These are phyloP conservation scores for Vanrija sp. DNA, from an alignment of 1,284 basidiomycete species.

Conservation along the genomic window DNA sequence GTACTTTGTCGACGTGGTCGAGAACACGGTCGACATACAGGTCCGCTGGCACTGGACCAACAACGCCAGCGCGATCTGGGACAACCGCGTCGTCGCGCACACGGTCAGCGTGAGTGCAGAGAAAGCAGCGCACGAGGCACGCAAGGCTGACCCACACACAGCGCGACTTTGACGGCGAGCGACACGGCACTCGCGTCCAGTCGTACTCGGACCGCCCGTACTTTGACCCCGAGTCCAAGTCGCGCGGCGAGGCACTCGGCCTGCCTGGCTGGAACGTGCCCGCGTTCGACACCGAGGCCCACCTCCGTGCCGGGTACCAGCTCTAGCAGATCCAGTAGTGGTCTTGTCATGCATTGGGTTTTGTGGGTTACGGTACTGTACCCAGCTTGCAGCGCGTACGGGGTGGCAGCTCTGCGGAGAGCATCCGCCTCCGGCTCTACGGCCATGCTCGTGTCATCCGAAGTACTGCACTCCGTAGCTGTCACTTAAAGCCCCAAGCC, in stretches of 20 bases:
- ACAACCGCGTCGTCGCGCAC: conserved; percentile 52
- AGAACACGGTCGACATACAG: conserved; percentile 54
- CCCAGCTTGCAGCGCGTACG: too few relatives aligned
- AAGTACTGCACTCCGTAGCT: too few relatives aligned
- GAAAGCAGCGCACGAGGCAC: too few relatives aligned
- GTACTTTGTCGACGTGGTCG: conserved; percentile 57
- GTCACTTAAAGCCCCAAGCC: too few relatives aligned
- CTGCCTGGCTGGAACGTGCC: conserved; percentile 6
- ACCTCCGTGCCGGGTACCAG: too few relatives aligned
- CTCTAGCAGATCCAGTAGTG: too few relatives aligned
- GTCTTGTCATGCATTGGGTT: too few relatives aligned
- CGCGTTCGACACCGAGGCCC: not conserved
- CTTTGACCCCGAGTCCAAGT: conserved; percentile 28
- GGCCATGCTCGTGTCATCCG: too few relatives aligned
- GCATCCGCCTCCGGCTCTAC: too few relatives aligned
- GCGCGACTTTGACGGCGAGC: conserved; percentile 25
- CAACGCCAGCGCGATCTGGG: conserved; percentile 55
- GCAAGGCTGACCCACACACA: conserved; percentile 19
- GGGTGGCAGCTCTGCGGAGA: too few relatives aligned
- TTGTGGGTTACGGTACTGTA: too few relatives aligned
- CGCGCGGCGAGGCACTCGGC: conserved; percentile 20
- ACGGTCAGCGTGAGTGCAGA: conserved; percentile 55
- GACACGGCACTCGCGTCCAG: conserved; percentile 30
- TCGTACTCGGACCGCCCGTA: conserved; percentile 35
- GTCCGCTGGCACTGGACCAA: conserved; percentile 52